Evolutionary conservation across 2,329 filamentous ascomycete species (phyloP).

Genomic region (Epichloe uncinata): DNA sequence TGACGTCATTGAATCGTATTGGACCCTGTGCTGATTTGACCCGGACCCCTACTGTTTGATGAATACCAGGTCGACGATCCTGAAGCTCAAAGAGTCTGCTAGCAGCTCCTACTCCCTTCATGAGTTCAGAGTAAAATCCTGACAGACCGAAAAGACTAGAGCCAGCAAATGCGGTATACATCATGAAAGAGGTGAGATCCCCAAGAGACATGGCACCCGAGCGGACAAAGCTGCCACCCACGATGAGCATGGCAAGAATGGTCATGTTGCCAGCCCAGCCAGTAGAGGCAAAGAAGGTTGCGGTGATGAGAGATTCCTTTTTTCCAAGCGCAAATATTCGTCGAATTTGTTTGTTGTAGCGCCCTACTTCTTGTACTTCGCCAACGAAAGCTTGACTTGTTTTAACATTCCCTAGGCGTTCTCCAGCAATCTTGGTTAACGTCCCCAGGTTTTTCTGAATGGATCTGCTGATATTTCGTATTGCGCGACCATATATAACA

Average conservation of each 20-base stretch:
- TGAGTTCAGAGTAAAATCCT: conserved; percentile 93
- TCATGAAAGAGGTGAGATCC: conserved; percentile 90
- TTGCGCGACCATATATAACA: conserved; percentile 80
- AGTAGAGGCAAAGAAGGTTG: conserved; percentile 77
- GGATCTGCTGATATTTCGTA: conserved; percentile 77
- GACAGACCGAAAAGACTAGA: conserved; percentile 89
- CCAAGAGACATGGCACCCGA: conserved; percentile 77
- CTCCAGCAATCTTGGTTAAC: conserved; percentile 93
- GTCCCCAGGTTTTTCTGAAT: conserved; percentile 91
- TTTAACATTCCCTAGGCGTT: conserved; percentile 90
- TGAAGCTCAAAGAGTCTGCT: conserved; percentile 91
- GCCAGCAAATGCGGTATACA: conserved; percentile 83
- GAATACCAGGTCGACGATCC: conserved; percentile 74
- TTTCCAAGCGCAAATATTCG: conserved; percentile 86
- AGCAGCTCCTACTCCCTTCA: conserved; percentile 98
- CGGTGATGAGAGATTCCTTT: conserved; percentile 78
- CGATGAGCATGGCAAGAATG: conserved; percentile 77
- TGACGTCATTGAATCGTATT: conserved; percentile 76
- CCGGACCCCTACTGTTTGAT: conserved; percentile 67
- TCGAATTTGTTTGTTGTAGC: conserved; percentile 86
- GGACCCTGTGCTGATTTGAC: conserved; percentile 76
- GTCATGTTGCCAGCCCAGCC: conserved; percentile 95
- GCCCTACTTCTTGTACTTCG: conserved; percentile 75
- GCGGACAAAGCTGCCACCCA: conserved; percentile 82
- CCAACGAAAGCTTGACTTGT: conserved; percentile 94